phyloP scores from a whole-genome alignment of 257 asterid genomes.

The Nicotiana tabacum region DNA sequence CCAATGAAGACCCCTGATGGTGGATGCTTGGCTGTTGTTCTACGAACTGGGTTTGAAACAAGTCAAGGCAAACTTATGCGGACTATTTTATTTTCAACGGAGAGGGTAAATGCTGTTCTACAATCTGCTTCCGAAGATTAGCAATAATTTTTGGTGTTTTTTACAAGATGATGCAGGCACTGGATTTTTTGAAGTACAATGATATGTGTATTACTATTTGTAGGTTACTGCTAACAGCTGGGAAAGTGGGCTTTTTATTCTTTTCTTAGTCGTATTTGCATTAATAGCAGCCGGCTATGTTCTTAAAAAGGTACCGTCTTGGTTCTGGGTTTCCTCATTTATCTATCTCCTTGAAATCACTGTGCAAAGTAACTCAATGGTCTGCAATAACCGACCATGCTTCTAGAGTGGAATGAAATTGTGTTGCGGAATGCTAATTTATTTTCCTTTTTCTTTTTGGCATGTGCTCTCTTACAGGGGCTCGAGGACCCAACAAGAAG shows the following conservation, averaged over 20 bases:
- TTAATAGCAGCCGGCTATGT: slow-evolving; percentile 97
- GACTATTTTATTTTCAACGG: slow-evolving; percentile 94
- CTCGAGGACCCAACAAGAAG: slow-evolving; percentile 99
- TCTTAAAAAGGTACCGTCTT: slow-evolving; percentile 66
- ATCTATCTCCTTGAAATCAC: background rate
- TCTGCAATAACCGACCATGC: background rate
- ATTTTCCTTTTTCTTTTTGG: background rate
- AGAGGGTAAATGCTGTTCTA: slow-evolving; percentile 58
- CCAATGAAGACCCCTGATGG: slow-evolving; percentile 93
- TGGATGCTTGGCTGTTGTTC: slow-evolving; percentile 95
- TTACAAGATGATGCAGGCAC: background rate
- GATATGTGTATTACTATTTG: slow-evolving; percentile 10
- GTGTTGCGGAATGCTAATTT: background rate
- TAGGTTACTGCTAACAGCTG: slow-evolving; percentile 99
- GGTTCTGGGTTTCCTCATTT: background rate
- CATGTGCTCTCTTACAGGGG: slow-evolving; percentile 52
- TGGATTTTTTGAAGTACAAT: slow-evolving; percentile 11
- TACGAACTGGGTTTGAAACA: slow-evolving; percentile 97
- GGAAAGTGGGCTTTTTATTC: slow-evolving; percentile 95
- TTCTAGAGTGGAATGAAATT: background rate
- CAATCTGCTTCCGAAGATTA: slow-evolving; percentile 20
- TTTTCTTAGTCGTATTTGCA: slow-evolving; percentile 91
- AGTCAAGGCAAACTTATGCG: slow-evolving; percentile 99
- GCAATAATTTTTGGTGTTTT: background rate
- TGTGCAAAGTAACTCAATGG: background rate